These are phyloP conservation scores for Colletotrichum sojae DNA, from an alignment of 2,329 filamentous ascomycete genomes.

Conservation along the genomic window DNA sequence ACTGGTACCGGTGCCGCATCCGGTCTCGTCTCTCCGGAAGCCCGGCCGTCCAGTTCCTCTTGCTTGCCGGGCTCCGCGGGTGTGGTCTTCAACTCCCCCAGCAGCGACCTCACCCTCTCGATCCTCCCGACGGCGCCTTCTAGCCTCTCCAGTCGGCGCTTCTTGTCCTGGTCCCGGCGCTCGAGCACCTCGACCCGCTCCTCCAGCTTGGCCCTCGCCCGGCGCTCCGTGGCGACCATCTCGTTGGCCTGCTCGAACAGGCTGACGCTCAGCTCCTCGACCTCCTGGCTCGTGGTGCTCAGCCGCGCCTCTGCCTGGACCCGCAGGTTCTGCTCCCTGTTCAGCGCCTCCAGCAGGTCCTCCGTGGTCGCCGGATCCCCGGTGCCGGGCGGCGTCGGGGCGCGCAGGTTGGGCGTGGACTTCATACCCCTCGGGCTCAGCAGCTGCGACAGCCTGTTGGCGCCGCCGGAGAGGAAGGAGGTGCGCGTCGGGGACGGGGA, in stretches of 20 bases:
- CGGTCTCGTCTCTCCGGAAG: slow-evolving; percentile 17
- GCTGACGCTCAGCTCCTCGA: slow-evolving; percentile 82
- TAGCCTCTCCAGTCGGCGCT: slow-evolving; percentile 75
- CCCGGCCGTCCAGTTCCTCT: neutral
- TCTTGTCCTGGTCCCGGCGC: slow-evolving; percentile 78
- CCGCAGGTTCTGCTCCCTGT: slow-evolving; percentile 76
- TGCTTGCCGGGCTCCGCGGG: slow-evolving; percentile 6
- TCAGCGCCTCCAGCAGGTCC: slow-evolving; percentile 74
- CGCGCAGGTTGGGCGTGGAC: slow-evolving; percentile 57
- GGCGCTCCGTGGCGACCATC: slow-evolving; percentile 85
- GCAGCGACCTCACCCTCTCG: slow-evolving; percentile 76
- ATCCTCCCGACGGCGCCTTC: slow-evolving; percentile 81
- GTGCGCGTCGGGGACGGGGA: slow-evolving; percentile 52
- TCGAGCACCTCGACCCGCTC: slow-evolving; percentile 79
- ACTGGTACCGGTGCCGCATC: slow-evolving; percentile 7
- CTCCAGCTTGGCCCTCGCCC: slow-evolving; percentile 79
- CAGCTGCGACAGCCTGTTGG: slow-evolving; percentile 60
- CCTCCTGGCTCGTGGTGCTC: slow-evolving; percentile 76
- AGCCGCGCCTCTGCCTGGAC: slow-evolving; percentile 78
- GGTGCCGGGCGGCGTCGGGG: slow-evolving; percentile 42
- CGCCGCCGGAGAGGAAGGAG: slow-evolving; percentile 63
- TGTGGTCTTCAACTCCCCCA: slow-evolving; percentile 55
- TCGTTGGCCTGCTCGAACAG: slow-evolving; percentile 89
- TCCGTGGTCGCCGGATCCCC: slow-evolving; percentile 51
- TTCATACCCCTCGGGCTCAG: slow-evolving; percentile 58